These are phyloP conservation scores for Coemansia sp. DNA, from an alignment of 192 early-diverging fungal genomes.

Conservation along the genomic window DNA sequence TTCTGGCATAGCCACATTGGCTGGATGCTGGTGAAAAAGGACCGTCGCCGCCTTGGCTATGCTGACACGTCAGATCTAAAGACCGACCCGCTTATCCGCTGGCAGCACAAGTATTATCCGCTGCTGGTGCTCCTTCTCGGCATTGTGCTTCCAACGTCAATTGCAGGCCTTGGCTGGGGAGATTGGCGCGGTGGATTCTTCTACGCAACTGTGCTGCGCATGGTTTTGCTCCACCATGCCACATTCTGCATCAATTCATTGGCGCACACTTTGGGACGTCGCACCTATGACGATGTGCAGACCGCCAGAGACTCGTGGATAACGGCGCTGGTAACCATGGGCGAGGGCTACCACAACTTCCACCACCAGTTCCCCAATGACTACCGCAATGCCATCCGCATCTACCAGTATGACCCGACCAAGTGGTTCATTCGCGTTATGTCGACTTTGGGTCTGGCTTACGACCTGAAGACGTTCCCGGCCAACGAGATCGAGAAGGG, in stretches of 20 bases:
- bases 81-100: constrained; percentile 64
- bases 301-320: constrained; percentile 77
- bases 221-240: constrained; percentile 77
- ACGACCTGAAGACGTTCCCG: constrained; percentile 70
- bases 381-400: constrained; percentile 72
- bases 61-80: constrained; percentile 77
- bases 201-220: constrained; percentile 70
- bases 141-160: constrained; percentile 76
- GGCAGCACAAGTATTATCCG: constrained; percentile 75
- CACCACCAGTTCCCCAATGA: constrained; percentile 81
- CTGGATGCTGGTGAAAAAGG: constrained; percentile 81
- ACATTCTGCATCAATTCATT: constrained; percentile 85
- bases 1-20: constrained; percentile 78
- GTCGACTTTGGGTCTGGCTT: constrained; percentile 62
- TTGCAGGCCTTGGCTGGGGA: constrained; percentile 81
- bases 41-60: constrained; percentile 66
- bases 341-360: constrained; percentile 81
- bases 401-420: constrained; percentile 64
- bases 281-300: constrained; percentile 73
- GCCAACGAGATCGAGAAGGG: constrained; percentile 78
- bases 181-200: constrained; percentile 80
- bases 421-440: constrained; percentile 72
- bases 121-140: constrained; percentile 70
- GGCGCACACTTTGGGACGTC: constrained; percentile 72
- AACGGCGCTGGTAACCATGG: constrained; percentile 68